Percentiles rank a stretch among this genome's conserved stretches.
These are phyloP conservation scores for Angomonas deanei DNA, from an alignment of 208 protist species.

Conservation along the genomic window DNA sequence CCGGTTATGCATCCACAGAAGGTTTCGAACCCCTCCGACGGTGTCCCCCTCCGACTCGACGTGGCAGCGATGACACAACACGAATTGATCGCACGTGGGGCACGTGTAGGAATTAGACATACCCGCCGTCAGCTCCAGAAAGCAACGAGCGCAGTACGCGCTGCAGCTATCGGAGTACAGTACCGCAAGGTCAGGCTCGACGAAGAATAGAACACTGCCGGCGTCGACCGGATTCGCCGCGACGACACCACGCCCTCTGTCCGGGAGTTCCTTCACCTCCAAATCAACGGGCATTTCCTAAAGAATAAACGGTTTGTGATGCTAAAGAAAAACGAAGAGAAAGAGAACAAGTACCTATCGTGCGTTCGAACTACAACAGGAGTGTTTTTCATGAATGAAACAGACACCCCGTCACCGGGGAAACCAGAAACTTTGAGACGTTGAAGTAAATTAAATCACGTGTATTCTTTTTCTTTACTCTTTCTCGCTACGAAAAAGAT, in stretches of 20 bases:
- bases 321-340: neutral
- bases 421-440: too few relatives aligned
- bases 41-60: constrained; percentile 4
- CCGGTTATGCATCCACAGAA: constrained; percentile 32
- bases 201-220: constrained; percentile 28
- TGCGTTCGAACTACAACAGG: too few relatives aligned
- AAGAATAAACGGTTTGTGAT: constrained; percentile 1
- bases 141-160: constrained; percentile 54
- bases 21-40: neutral
- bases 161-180: constrained; percentile 63
- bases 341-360: neutral
- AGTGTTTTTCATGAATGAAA: too few relatives aligned
- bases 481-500: neutral
- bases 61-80: constrained; percentile 37
- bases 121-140: constrained; percentile 9
- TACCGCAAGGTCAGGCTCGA: constrained; percentile 50
- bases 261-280: constrained; percentile 1
- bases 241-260: constrained; percentile 58
- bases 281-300: neutral
- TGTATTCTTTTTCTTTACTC: neutral
- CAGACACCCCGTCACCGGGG: too few relatives aligned
- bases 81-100: constrained; percentile 64
- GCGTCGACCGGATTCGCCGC: constrained; percentile 9
- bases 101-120: constrained; percentile 22
- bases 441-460: neutral